Evolutionary conservation across 768 basidiomycete genomes (phyloP), one percentile per base, ranked within the genome.

Genomic region (Calvatia gigantea): DNA sequence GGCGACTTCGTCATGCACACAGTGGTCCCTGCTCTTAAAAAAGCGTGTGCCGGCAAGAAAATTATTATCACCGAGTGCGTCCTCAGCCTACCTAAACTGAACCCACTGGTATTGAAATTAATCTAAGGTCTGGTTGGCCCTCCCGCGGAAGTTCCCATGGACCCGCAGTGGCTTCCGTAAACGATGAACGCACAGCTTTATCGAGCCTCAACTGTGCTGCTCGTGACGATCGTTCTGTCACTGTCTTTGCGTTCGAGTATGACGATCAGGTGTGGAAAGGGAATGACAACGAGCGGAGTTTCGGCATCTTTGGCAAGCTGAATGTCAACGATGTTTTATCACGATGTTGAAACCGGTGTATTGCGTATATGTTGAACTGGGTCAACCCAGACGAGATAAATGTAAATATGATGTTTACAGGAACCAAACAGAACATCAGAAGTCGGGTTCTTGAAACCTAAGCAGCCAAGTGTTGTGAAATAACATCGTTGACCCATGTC

Each of bases 61-160:
- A 59, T 74, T 3, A 56, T 58, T 31, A 74, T 74, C 51, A 68
- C 72, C 2, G 74, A 75, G 72, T 74, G 51, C 14, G 66, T 47
- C 1, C 8, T n/a, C n/a, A n/a, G n/a, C n/a, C n/a, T n/a, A n/a
- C n/a, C n/a, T n/a, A n/a, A n/a, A n/a, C 33, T n/a, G n/a, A n/a
- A n/a, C n/a, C n/a, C n/a, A n/a, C n/a, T n/a, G n/a, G n/a, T n/a
- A n/a, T n/a, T n/a, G n/a, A n/a, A n/a, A n/a, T n/a, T n/a, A n/a
- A n/a, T 42, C n/a, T n/a, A n/a, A 73, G 72, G 60, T 68, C 72
- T 27, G 75, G 73, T 23, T 76, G 73, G 73, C 72, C 75, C 12
- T 75, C 75, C 4, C 65, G 73, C 25, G 75, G 75, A 2, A 41
- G 54, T 6, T 58, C 46, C 8, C 56, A 60, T 38, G 69, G 71